Base-by-base conservation (phyloP, 2,329 filamentous ascomycete species). In the Apiospora arundinis region DNA sequence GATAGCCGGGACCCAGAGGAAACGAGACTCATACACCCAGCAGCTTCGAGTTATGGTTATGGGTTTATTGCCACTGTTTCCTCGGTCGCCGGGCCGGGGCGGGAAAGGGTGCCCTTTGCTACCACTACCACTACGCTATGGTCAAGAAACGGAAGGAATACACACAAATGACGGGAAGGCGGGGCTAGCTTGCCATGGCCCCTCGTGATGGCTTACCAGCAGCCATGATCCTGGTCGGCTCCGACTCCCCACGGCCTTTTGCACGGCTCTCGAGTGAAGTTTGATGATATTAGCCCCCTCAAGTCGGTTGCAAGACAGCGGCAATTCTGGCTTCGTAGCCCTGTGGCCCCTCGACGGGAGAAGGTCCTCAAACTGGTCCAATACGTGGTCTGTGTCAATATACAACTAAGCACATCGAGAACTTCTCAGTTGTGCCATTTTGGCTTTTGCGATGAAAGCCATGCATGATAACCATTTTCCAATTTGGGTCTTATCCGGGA, bases 381-480 rank as follows among this genome's bases (percentile, higher is more conserved):
- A 63, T 63, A 63, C 56, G 21, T 63, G 56, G 56, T 63, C 56
- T 63, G 56, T 63, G 56, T 63, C 32, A 63, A 63, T 63, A 18
- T 6, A 4, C 32, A 37, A 32, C 56, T 40, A 40, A 14, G 56
- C 56, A 40, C 9, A 2, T 11, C 56, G 21, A 63, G 8, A 40
- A 40, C 21, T 32, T 63, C 32, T 21, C 32, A 9, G 32, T 12
- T n/a, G 8, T n/a, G 8, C 45, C 12, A 63, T 40, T 32, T 32
- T 60, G 32, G 52, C 52, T 37, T 60, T 21, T 28, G 37, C 37
- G 18, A 28, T 40, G 49, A 40, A 37, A 14, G 21, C 9, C 4
- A 32, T 63, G 28, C 32, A 40, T 28, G 32, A 40, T 40, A 6
- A 40, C 18, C 56, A 23, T 56, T 6, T 21, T 37, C 56, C 28